Evolutionary conservation across 2,329 filamentous ascomycete genomes (phyloP).

Genomic region (Davidsoniella neocaledoniae): DNA sequence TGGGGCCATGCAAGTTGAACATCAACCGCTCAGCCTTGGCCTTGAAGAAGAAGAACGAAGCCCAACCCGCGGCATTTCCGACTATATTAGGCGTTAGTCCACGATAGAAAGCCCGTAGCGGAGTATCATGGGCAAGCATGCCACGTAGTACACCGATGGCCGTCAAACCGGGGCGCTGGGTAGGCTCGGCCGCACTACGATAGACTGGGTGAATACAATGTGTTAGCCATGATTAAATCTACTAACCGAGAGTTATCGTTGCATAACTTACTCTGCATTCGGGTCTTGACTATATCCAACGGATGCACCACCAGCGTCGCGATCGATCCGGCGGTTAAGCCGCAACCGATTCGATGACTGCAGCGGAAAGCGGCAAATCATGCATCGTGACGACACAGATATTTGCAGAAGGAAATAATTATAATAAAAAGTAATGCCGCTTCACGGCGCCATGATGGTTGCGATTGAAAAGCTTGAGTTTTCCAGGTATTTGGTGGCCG

Average conservation of each 20-base stretch:
- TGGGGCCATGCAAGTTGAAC: background rate
- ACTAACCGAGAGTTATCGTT: background rate
- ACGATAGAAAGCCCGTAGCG: slow-evolving; percentile 61
- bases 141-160: slow-evolving; percentile 36
- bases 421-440: background rate
- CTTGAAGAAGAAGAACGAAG: slow-evolving; percentile 75
- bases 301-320: slow-evolving; percentile 82
- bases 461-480: background rate
- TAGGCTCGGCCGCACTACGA: background rate
- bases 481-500: background rate
- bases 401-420: background rate
- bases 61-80: slow-evolving; percentile 83
- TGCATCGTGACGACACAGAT: background rate
- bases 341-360: slow-evolving; percentile 76
- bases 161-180: slow-evolving; percentile 21
- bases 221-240: background rate
- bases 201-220: background rate
- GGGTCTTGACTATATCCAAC: slow-evolving; percentile 90
- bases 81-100: slow-evolving; percentile 80
- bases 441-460: slow-evolving; percentile 4
- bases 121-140: slow-evolving; percentile 33
- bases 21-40: slow-evolving; percentile 32
- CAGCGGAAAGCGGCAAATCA: slow-evolving; percentile 25
- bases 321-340: slow-evolving; percentile 73
- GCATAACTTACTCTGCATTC: slow-evolving; percentile 56